Percentiles rank a stretch among this genome's conserved stretches.
Conservation (phyloP, 2,329 filamentous ascomycete species). For the Cladophialophora psammophila region DNA sequence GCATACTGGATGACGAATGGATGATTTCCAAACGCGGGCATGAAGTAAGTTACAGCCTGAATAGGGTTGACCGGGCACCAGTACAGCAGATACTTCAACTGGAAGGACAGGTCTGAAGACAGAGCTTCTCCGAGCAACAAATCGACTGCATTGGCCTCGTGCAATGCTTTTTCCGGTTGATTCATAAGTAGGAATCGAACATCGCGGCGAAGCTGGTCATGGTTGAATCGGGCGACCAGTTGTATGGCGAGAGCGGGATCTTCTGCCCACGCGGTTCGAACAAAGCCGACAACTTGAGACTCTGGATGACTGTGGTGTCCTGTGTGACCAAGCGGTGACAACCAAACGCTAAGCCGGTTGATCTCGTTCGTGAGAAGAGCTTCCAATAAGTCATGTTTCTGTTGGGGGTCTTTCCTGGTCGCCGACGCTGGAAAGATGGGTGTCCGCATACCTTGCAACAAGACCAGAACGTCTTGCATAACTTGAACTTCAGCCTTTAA, state of each 20-base stretch:
- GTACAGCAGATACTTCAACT: conserved; percentile 91
- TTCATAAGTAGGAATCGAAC: conserved; percentile 81
- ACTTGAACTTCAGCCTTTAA: conserved; percentile 90
- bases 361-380: conserved; percentile 85
- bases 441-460: conserved; percentile 69
- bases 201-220: conserved; percentile 73
- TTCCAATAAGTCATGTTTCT: conserved; percentile 84
- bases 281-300: conserved; percentile 64
- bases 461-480: conserved; percentile 74
- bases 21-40: conserved; percentile 89
- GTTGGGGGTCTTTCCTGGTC: conserved; percentile 70
- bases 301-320: conserved; percentile 26
- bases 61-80: conserved; percentile 94
- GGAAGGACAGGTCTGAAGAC: conserved; percentile 79
- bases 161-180: conserved; percentile 81
- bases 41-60: conserved; percentile 89
- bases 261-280: conserved; percentile 87
- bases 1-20: conserved; percentile 96
- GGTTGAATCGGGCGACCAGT: conserved; percentile 79
- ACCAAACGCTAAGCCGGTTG: conserved; percentile 84
- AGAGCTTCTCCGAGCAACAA: conserved; percentile 79
- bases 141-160: conserved; percentile 81
- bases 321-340: conserved; percentile 74
- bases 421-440: conserved; percentile 61
- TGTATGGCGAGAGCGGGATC: conserved; percentile 87